A percentile compares a stretch with the other conserved stretches of the same genome.
These are phyloP conservation scores for Rhynchosporium secalis DNA, from an alignment of 2,329 filamentous ascomycete genomes.

Conservation along the genomic window DNA sequence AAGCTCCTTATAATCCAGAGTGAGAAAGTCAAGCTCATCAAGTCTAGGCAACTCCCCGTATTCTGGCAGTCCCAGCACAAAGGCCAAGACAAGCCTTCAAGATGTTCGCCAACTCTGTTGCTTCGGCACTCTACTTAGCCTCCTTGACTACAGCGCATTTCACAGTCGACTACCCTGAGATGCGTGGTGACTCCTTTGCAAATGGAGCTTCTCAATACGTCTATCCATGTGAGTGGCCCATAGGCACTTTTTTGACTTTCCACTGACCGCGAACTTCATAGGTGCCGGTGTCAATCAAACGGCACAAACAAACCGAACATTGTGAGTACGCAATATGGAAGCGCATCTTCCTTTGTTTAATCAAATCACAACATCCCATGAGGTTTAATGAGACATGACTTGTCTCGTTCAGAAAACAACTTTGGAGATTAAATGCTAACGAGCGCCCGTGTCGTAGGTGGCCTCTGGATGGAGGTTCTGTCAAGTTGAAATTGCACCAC, in stretches of 20 bases:
- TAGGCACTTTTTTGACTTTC: background rate
- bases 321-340: conserved; percentile 28
- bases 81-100: background rate
- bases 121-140: conserved; percentile 36
- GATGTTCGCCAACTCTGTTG: conserved; percentile 8
- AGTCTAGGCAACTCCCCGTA: background rate
- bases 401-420: no score
- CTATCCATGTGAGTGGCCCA: conserved; percentile 38
- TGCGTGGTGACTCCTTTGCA: conserved; percentile 50
- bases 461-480: conserved; percentile 49
- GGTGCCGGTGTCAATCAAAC: conserved; percentile 52
- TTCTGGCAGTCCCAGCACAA: background rate
- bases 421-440: no score
- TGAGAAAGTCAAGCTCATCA: background rate
- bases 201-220: conserved; percentile 37
- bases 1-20: background rate
- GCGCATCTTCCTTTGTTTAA: no score
- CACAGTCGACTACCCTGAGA: conserved; percentile 51
- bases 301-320: conserved; percentile 46
- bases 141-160: conserved; percentile 56
- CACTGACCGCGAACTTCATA: conserved; percentile 41
- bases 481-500: conserved; percentile 54
- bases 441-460: conserved; percentile 24
- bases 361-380: no score
- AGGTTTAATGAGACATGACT: no score